phyloP scores from a whole-genome alignment of 306 rosid species.

The Potentilla sterilis region DNA sequence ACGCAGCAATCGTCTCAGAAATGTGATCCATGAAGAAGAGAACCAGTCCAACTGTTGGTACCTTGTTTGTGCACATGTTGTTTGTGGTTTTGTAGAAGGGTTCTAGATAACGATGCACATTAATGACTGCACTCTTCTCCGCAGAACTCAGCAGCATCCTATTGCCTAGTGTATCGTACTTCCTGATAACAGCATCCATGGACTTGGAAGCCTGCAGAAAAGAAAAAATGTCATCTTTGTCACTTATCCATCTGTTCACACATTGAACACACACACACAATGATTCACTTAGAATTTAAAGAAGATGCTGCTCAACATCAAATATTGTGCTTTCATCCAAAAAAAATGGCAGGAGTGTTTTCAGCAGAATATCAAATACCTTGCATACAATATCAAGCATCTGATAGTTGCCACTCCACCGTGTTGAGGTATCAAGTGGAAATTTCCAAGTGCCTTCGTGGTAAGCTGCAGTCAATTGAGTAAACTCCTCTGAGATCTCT shows the following conservation, averaged over 20 bases:
- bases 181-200: constrained; percentile 71
- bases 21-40: constrained; percentile 99
- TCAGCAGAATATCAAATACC: constrained; percentile 45
- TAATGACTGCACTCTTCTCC: constrained; percentile 66
- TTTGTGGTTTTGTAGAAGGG: constrained; percentile 94
- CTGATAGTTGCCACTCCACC: constrained; percentile 96
- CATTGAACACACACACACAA: neutral
- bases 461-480: constrained; percentile 62
- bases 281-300: neutral
- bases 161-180: constrained; percentile 64
- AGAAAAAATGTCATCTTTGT: constrained; percentile 18
- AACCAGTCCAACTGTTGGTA: constrained; percentile 79
- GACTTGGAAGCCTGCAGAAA: constrained; percentile 77
- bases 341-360: constrained; percentile 12
- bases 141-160: constrained; percentile 62
- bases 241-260: neutral
- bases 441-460: constrained; percentile 90
- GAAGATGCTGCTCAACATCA: neutral
- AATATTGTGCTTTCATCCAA: neutral
- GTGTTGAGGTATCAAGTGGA: constrained; percentile 84
- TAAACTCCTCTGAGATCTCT: constrained; percentile 69
- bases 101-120: constrained; percentile 80
- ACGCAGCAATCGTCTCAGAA: constrained; percentile 68
- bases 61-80: constrained; percentile 82
- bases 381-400: constrained; percentile 84